phyloP scores from a whole-genome alignment of 805 yeast species.

The Pichia pseudocactophila region DNA sequence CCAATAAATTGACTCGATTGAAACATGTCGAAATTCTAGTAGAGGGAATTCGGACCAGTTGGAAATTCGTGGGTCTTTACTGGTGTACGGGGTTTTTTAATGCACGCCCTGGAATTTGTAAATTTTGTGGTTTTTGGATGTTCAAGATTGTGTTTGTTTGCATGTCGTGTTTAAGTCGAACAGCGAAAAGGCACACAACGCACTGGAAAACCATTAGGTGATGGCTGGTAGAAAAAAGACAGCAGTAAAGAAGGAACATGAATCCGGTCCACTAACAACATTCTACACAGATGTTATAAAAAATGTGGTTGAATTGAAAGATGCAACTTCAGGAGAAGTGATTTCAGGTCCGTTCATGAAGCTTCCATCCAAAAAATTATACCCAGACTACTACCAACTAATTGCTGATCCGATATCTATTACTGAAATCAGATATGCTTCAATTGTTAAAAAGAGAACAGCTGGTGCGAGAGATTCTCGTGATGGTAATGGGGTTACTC shows the following conservation, averaged over 20 bases:
- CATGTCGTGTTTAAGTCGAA: too few species aligned
- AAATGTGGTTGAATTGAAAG: conserved; percentile 10
- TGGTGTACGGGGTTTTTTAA: background rate
- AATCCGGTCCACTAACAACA: conserved; percentile 1
- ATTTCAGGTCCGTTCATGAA: conserved; percentile 46
- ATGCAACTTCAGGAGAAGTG: conserved; percentile 20
- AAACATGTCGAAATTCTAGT: background rate
- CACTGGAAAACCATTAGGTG: background rate
- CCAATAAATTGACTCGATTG: background rate
- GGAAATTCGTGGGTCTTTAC: background rate
- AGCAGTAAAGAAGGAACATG: background rate
- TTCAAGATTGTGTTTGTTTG: too few species aligned
- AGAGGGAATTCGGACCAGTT: background rate
- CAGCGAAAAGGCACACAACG: too few species aligned
- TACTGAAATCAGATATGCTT: conserved; percentile 48
- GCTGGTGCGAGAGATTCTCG: background rate
- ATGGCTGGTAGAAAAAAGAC: background rate
- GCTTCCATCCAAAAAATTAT: conserved; percentile 61
- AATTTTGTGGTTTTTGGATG: too few species aligned
- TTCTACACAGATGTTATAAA: conserved; percentile 10
- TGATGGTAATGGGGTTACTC: conserved; percentile 27
- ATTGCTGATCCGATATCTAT: conserved; percentile 61
- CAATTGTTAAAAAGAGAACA: conserved; percentile 15
- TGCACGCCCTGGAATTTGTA: too few species aligned
- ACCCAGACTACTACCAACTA: conserved; percentile 67